Percentiles rank a stretch among this genome's conserved stretches.
These are phyloP conservation scores for rapeseed (Brassica napus) DNA, from an alignment of 345 rosid genomes.

Conservation along the genomic window Da-Ae NC_063452.1:57199501-57200000, in stretches of 20 bases:
- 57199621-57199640: background rate
- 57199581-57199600: background rate
- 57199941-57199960: conserved; percentile 44
- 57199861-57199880: conserved; percentile 45
- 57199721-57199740: background rate
- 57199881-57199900: conserved; percentile 73
- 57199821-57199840: background rate
- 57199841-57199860: conserved; percentile 30
- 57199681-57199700: background rate
- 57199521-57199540: too few relatives aligned
- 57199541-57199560: too few relatives aligned
- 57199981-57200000: conserved; percentile 37
- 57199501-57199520: background rate
- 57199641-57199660: conserved; percentile 7
- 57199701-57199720: background rate
- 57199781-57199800: conserved; percentile 4
- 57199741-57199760: conserved; percentile 2
- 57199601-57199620: background rate
- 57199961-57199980: conserved; percentile 44
- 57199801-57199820: background rate
- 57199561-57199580: too few relatives aligned
- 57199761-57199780: conserved; percentile 1
- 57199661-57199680: background rate
- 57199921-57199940: conserved; percentile 35
- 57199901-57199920: conserved; percentile 68